A percentile compares a stretch with the other conserved stretches of the same genome.
Evolutionary conservation across 108 stramenopile genomes (phyloP).

Genomic region (Skeletonema marinoi): DNA sequence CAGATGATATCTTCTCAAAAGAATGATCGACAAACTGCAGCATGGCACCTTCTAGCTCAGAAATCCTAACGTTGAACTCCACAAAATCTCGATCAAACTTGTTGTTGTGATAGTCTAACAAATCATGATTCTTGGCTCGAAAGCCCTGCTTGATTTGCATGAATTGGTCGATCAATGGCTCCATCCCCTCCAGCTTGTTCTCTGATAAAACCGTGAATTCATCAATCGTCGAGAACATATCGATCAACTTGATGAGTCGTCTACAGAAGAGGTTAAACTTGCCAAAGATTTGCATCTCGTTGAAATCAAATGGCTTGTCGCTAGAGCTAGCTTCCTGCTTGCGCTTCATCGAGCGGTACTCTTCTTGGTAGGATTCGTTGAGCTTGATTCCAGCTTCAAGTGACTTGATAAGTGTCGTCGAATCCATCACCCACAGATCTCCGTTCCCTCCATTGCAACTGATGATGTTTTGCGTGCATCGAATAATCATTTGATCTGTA

Average conservation of each 20-base stretch:
- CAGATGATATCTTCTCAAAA: slow-evolving; percentile 88
- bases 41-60: slow-evolving; percentile 73
- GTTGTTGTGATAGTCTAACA: slow-evolving; percentile 90
- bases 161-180: slow-evolving; percentile 78
- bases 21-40: slow-evolving; percentile 90
- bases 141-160: slow-evolving; percentile 79
- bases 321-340: slow-evolving; percentile 76
- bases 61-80: slow-evolving; percentile 88
- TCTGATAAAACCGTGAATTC: slow-evolving; percentile 78
- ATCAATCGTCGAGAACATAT: slow-evolving; percentile 89
- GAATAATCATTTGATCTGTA: slow-evolving; percentile 89
- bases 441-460: slow-evolving; percentile 15
- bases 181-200: slow-evolving; percentile 93
- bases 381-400: slow-evolving; percentile 85
- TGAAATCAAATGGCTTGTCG: slow-evolving; percentile 90
- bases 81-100: slow-evolving; percentile 89
- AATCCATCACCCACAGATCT: slow-evolving; percentile 82
- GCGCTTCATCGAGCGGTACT: slow-evolving; percentile 83
- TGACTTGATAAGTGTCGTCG: slow-evolving; percentile 64
- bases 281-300: slow-evolving; percentile 88
- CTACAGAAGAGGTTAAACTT: slow-evolving; percentile 91
- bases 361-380: slow-evolving; percentile 89
- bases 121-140: slow-evolving; percentile 77
- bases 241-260: slow-evolving; percentile 89
- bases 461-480: slow-evolving; percentile 76